Conservation (phyloP, 768 basidiomycete genomes). For the Myochromella boudieri region DNA sequence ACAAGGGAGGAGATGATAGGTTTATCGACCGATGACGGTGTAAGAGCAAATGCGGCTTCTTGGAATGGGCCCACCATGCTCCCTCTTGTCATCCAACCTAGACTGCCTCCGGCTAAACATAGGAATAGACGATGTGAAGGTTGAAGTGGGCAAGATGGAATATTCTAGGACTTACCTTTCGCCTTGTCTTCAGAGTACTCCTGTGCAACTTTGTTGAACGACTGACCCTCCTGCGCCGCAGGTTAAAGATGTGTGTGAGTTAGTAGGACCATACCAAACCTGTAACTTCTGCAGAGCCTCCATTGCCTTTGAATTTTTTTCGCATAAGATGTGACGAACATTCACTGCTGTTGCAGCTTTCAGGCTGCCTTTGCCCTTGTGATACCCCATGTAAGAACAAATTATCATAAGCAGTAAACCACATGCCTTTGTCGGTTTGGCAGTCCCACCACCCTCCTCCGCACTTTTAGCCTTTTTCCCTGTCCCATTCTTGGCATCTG, state of each 20-base stretch:
- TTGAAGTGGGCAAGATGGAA: not conserved
- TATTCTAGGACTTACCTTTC: conserved; percentile 53
- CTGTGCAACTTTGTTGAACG: conserved; percentile 87
- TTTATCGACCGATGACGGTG: conserved; percentile 80
- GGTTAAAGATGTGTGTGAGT: not conserved
- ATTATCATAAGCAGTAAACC: too few species aligned
- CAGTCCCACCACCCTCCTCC: conserved; percentile 33
- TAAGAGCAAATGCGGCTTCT: conserved; percentile 82
- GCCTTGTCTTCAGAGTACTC: conserved; percentile 93
- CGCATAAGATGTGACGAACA: conserved; percentile 86
- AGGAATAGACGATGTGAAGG: not conserved
- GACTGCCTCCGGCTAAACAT: conserved; percentile 70
- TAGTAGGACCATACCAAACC: conserved; percentile 37
- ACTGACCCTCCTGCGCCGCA: conserved; percentile 57
- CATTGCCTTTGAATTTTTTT: conserved; percentile 78
- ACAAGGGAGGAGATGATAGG: conserved; percentile 70
- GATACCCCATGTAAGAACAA: not conserved
- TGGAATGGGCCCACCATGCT: conserved; percentile 91
- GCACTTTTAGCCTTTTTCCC: conserved; percentile 47
- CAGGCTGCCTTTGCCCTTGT: conserved; percentile 53
- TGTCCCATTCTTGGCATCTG: conserved; percentile 34
- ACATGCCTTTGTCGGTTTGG: conserved; percentile 41
- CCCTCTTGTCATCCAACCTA: conserved; percentile 86
- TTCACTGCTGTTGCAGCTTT: conserved; percentile 83
- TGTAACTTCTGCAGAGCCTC: conserved; percentile 82